These are phyloP conservation scores for Mycena maculata DNA, from an alignment of 768 basidiomycete species.

Conservation along the genomic window DNA sequence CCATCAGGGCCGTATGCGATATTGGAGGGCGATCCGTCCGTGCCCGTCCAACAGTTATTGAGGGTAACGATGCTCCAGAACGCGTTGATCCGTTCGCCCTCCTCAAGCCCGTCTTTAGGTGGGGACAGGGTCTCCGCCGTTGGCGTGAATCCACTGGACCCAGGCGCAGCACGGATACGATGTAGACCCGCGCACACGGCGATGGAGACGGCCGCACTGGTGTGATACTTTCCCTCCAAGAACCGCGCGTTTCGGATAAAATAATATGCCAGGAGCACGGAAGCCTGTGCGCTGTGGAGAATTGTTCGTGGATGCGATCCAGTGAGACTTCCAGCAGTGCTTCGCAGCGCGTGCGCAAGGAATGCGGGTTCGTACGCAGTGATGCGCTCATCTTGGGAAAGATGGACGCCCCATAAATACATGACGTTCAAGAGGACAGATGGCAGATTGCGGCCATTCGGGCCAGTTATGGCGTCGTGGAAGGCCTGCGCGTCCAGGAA, in stretches of 20 bases:
- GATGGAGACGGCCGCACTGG: constrained; percentile 50
- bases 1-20: constrained; percentile 45
- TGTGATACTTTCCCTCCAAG: constrained; percentile 55
- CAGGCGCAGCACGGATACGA: constrained; percentile 18
- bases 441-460: constrained; percentile 17
- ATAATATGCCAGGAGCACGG: constrained; percentile 57
- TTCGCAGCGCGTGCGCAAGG: constrained; percentile 49
- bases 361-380: constrained; percentile 44
- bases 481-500: constrained; percentile 59
- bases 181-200: constrained; percentile 45
- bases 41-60: constrained; percentile 52
- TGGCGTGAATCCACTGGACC: too few relatives aligned
- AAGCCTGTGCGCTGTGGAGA: constrained; percentile 50
- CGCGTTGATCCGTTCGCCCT: constrained; percentile 27
- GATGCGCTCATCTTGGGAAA: constrained; percentile 39
- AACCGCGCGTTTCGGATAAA: constrained; percentile 55
- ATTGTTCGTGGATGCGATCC: constrained; percentile 46
- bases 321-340: constrained; percentile 43
- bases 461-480: constrained; percentile 38
- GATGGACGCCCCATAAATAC: constrained; percentile 38
- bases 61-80: constrained; percentile 37
- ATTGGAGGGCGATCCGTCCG: constrained; percentile 47
- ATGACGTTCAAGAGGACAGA: constrained; percentile 44
- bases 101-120: not conserved
- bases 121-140: not conserved